phyloP scores from a whole-genome alignment of 1,139 yeast species.

The Lodderomyces parapsilosis region DNA sequence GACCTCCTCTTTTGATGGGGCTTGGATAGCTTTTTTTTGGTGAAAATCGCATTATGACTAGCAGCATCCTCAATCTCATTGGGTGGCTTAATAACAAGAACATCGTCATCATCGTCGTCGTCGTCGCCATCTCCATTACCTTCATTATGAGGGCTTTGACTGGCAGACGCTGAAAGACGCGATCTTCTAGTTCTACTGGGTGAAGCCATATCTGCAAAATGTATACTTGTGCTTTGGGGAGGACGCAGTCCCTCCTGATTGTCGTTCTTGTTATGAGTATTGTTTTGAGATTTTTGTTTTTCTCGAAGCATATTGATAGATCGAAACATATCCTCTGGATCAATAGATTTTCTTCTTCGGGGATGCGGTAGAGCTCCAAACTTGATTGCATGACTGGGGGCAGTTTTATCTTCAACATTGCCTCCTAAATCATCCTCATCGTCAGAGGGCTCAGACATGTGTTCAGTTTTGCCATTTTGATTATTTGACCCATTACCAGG shows the following conservation, averaged over 20 bases:
- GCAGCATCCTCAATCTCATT: conserved; percentile 56
- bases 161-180: not conserved
- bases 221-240: conserved; percentile 6
- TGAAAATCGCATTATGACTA: conserved; percentile 33
- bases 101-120: conserved; percentile 69
- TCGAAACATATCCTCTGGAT: conserved; percentile 81
- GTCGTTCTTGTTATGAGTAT: not conserved
- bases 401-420: conserved; percentile 33
- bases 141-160: not conserved
- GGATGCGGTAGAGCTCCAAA: conserved; percentile 45
- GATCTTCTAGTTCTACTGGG: conserved; percentile 12
- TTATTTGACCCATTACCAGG: not conserved
- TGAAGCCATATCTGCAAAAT: conserved; percentile 8
- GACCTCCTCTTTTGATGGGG: not conserved
- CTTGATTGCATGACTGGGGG: conserved; percentile 56
- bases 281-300: conserved; percentile 7
- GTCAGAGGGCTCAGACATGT: conserved; percentile 43
- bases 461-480: conserved; percentile 22
- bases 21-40: conserved; percentile 17
- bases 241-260: not conserved
- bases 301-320: conserved; percentile 70
- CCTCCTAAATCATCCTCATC: conserved; percentile 5
- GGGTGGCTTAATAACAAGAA: conserved; percentile 77
- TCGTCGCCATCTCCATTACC: conserved; percentile 16
- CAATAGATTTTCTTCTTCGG: conserved; percentile 47